Evolutionary conservation across 1,284 basidiomycete species (phyloP), one percentile per base, ranked within the genome.

Genomic region (Anthracocystis panici-leucophaei): DNA sequence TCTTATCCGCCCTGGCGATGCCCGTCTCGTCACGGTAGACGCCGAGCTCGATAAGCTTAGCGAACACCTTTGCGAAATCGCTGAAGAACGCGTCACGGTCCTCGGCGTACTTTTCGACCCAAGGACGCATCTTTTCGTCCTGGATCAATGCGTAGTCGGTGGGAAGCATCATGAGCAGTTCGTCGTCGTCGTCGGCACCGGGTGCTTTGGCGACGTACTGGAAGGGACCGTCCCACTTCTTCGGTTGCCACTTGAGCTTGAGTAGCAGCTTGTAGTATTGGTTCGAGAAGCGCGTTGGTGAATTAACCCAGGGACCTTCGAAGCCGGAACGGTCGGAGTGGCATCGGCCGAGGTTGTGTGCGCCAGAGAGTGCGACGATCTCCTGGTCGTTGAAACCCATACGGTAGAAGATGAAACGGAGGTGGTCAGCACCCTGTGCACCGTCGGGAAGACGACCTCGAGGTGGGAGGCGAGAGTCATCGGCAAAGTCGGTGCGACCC

Each of bases 151-250:
- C 52, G 63, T 80, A 81, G 75, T 88, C 82, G 14, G 79, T 84
- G n/a, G 88, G 88, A 5, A 89, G 86, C 87, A 89, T 88, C 88
- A 89, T 89, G 35, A 89, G 83, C 53, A 87, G 86, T 61, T 84
- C 82, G 59, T 84, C 83, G 56, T 84, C 83, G 40, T 85, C 83
- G 42, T 84, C 82, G 57, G 78, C 79, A 61, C 81, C 81, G 12
- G 83, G 80, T 2, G 81, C 75, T 53, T 72, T 76, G 55, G 82
- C 83, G 29, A 78, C 75, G 60, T 82, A 85, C 65, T 85, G 83
- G 78, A 82, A 82, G 33, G 71, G 71, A 1, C 89, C 89, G 59
- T 87, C 86, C 89, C 89, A 89, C 73, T 88, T 82, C 50, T 79
- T 79, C n/a, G 79, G 78, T 58, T 63, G 51, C 88, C 88, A 89